Evolutionary conservation across 2,329 filamentous ascomycete genomes (phyloP), one percentile per base, ranked within the genome.

Genomic region (Blastomyces gilchristii): DNA sequence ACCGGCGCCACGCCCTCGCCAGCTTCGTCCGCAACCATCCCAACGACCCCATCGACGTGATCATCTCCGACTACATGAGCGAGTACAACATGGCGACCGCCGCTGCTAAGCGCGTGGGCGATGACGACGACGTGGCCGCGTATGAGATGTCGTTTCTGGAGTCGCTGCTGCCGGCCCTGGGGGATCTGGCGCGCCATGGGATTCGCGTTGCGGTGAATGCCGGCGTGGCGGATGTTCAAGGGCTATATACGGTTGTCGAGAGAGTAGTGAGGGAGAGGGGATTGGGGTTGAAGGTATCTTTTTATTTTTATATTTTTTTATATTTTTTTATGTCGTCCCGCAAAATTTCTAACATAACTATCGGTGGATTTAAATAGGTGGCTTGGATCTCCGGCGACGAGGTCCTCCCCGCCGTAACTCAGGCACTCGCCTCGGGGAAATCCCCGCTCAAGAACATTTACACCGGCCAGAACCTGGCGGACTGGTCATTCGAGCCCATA

Each of bases 121-220:
- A 31, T 31, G 31, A 67, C 66, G 49, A 52, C 63, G 66, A 54
- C 1, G 58, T 62, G 8, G 37, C 64, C 2, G 80, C 77, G 9
- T 83, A 82, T 64, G 80, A 83, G 65, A 73, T 76, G 1, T 80
- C 81, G 1, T 82, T 84, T 65, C 74, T 83, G 34, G 78, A 82
- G 70, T 77, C 80, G 7, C 63, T 78, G 41, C 71, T 76, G 61
- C 76, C 76, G 0, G 76, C 76, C 1, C 64, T 78, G 43, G 69
- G 73, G 6, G 71, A 77, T 63, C 64, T 79, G 22, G 75, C 75
- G 11, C 73, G 71, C 56, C 67, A 78, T 65, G 69, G 73, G 0
- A 78, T 80, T 62, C 79, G 77, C 63, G 63, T 79, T 2, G 78
- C 75, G 3, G 77, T 77, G 31, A 80, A 80, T 71, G 78, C 77